Conservation (phyloP, 306 rosid species). For the Pterocarpus santalinus region DNA sequence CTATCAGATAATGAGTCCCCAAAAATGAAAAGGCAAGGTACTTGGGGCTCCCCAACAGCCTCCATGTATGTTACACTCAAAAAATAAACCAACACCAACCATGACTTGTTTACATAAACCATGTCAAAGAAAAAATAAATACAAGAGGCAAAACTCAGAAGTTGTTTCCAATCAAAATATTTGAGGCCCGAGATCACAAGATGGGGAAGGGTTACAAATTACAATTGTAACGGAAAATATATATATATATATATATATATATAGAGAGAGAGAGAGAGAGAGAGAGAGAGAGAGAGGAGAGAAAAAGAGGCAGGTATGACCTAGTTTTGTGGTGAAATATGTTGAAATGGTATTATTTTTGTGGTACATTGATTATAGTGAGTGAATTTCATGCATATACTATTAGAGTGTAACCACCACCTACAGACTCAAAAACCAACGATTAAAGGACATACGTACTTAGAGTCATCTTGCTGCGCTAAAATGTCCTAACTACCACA, state of each 20-base stretch:
- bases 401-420: background rate
- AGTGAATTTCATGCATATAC: background rate
- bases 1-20: constrained; percentile 73
- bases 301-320: constrained; percentile 6
- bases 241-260: background rate
- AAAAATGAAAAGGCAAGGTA: constrained; percentile 71
- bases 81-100: constrained; percentile 31
- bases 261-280: background rate
- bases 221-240: background rate
- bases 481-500: background rate
- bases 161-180: constrained; percentile 9
- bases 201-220: background rate
- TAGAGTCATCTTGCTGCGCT: background rate
- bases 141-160: background rate
- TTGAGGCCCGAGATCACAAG: background rate
- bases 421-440: background rate
- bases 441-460: background rate
- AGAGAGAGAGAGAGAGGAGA: background rate
- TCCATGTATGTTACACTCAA: background rate
- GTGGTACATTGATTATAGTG: background rate
- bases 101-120: constrained; percentile 29
- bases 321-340: constrained; percentile 29
- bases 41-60: constrained; percentile 42
- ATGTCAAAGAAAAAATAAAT: background rate
- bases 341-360: background rate